These are phyloP conservation scores for Aaosphaeria pasadenensis DNA, from an alignment of 2,329 filamentous ascomycete genomes.

Conservation along the genomic window DNA sequence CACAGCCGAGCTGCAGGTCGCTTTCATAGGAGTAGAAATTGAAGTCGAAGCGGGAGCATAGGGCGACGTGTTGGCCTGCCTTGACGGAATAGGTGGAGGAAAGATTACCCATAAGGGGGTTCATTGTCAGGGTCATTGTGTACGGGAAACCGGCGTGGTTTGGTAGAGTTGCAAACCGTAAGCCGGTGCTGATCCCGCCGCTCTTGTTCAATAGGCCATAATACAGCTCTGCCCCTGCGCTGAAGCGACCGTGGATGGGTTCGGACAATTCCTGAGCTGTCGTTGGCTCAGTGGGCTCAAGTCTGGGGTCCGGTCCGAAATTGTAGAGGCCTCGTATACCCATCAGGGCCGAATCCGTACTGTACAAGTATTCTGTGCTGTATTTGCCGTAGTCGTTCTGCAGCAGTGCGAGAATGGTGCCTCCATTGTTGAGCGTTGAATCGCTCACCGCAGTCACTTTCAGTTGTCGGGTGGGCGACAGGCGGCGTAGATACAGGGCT, in stretches of 20 bases:
- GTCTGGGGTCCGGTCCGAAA: constrained; percentile 70
- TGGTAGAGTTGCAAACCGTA: constrained; percentile 85
- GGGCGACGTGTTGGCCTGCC: constrained; percentile 75
- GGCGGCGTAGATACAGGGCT: constrained; percentile 75
- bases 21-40: constrained; percentile 99
- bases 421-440: constrained; percentile 68
- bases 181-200: constrained; percentile 82
- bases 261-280: constrained; percentile 40
- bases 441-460: constrained; percentile 78
- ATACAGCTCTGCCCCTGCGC: constrained; percentile 88
- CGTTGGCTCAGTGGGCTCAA: constrained; percentile 19
- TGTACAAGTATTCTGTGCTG: constrained; percentile 84
- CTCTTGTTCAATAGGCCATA: constrained; percentile 95
- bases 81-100: constrained; percentile 89
- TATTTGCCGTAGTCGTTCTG: constrained; percentile 87
- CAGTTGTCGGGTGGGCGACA: constrained; percentile 75
- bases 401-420: constrained; percentile 68
- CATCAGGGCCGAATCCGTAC: constrained; percentile 85
- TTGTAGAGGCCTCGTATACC: constrained; percentile 91
- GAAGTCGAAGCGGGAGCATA: constrained; percentile 92
- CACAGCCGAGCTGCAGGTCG: constrained; percentile 85
- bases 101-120: constrained; percentile 90
- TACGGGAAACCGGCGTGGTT: constrained; percentile 81
- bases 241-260: constrained; percentile 76
- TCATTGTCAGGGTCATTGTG: constrained; percentile 88